Conservation (phyloP, 208 protist genomes). For the Wallacemonas collosoma region DNA sequence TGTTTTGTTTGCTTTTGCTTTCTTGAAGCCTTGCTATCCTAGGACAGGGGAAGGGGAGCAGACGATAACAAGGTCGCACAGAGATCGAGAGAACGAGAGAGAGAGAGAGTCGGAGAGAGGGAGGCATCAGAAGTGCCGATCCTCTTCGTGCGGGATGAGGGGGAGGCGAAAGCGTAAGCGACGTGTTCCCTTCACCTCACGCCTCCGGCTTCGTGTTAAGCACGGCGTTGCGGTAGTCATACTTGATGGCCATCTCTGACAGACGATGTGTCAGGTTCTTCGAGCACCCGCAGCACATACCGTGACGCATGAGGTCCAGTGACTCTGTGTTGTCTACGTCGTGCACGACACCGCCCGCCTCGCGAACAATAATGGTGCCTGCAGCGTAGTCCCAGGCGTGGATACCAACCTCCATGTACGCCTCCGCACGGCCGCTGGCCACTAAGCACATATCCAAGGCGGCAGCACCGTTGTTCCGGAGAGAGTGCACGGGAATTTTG, state of each 20-base stretch:
- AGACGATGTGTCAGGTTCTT: conserved; percentile 51
- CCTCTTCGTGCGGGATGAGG: too few species aligned
- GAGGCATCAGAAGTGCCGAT: too few species aligned
- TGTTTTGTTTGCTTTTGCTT: too few species aligned
- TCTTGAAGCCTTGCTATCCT: too few species aligned
- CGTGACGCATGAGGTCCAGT: conserved; percentile 56
- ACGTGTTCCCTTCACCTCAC: not conserved
- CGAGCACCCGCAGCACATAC: conserved; percentile 72
- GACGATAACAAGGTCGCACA: conserved; percentile 3
- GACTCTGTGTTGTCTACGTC: conserved; percentile 68
- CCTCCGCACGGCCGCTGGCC: conserved; percentile 68
- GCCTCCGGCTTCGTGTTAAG: conserved; percentile 20
- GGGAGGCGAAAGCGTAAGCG: too few species aligned
- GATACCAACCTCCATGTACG: conserved; percentile 81
- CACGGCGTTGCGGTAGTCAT: conserved; percentile 55
- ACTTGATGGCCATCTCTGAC: conserved; percentile 57
- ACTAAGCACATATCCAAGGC: conserved; percentile 91
- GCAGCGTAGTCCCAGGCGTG: conserved; percentile 82
- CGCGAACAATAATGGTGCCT: conserved; percentile 78
- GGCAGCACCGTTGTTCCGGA: conserved; percentile 72
- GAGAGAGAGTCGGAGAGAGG: not conserved
- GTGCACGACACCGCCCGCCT: conserved; percentile 90
- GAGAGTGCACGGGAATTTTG: conserved; percentile 60
- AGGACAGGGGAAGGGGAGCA: not conserved
- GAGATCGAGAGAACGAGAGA: conserved; percentile 25